These are phyloP conservation scores for Gossypium gossypioides DNA, from an alignment of 441 rosid genomes.

Conservation along the genomic window DNA sequence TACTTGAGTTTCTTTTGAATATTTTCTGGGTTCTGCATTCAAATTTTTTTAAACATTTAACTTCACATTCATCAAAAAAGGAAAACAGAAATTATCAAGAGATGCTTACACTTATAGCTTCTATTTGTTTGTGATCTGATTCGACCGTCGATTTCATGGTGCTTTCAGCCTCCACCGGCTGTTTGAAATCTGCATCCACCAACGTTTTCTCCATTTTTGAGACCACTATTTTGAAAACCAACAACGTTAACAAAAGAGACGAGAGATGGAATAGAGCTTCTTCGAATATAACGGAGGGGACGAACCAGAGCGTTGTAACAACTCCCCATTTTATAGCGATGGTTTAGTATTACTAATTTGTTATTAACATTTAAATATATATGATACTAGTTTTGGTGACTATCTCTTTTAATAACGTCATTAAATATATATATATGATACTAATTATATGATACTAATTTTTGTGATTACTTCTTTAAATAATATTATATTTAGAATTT, in stretches of 20 bases:
- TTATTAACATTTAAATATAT: no score
- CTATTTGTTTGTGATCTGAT: constrained; percentile 23
- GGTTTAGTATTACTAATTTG: no score
- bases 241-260: neutral
- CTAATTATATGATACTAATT: no score
- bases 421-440: no score
- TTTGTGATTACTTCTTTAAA: no score
- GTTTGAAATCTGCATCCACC: constrained; percentile 37
- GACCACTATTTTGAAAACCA: neutral
- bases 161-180: constrained; percentile 19
- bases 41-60: neutral
- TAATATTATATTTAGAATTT: no score
- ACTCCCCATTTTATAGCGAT: constrained; percentile 3
- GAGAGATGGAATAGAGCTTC: neutral
- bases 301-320: constrained; percentile 8
- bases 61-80: neutral
- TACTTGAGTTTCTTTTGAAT: constrained; percentile 30
- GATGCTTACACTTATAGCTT: constrained; percentile 22
- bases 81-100: neutral
- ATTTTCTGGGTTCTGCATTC: constrained; percentile 9
- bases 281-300: neutral
- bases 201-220: constrained; percentile 17
- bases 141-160: constrained; percentile 26
- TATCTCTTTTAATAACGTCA: no score
- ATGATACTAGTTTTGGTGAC: no score